Percentiles rank a stretch among this genome's conserved stretches.
Evolutionary conservation across 371 early-diverging fungal species (phyloP).

Genomic region (Parasitella parasitica): DNA sequence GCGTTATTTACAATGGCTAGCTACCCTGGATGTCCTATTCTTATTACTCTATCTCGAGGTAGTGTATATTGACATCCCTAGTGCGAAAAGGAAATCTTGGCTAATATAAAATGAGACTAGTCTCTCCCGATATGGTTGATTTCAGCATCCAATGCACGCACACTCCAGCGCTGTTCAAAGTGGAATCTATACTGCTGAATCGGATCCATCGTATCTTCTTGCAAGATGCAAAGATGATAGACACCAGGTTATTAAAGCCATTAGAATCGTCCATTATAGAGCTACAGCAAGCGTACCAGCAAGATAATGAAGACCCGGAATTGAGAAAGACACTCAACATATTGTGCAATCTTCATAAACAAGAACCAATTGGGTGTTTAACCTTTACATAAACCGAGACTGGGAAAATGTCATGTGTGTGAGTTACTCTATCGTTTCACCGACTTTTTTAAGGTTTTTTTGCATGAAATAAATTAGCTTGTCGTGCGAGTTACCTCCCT

Average conservation of each 20-base stretch:
- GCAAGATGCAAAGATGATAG: neutral
- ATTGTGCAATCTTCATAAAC: neutral
- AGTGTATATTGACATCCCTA: neutral
- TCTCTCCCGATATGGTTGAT: conserved; percentile 12
- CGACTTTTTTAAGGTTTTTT: neutral
- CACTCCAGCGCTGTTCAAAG: conserved; percentile 17
- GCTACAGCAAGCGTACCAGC: conserved; percentile 12
- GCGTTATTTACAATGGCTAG: conserved; percentile 18
- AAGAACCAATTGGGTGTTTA: conserved; percentile 11
- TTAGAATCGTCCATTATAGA: conserved; percentile 7
- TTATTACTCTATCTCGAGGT: conserved; percentile 11
- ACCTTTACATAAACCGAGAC: neutral
- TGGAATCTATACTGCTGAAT: conserved; percentile 10
- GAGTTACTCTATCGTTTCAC: neutral
- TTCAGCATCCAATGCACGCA: conserved; percentile 13
- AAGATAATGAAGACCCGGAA: neutral
- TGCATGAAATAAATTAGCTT: too few species aligned
- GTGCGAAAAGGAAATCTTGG: neutral
- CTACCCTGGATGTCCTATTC: conserved; percentile 19
- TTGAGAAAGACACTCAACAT: neutral
- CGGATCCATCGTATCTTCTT: conserved; percentile 7
- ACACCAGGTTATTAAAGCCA: neutral
- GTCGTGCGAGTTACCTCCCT: too few species aligned
- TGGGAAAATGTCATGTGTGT: neutral
- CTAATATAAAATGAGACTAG: neutral